phyloP scores from a whole-genome alignment of 768 basidiomycete genomes.

The Phlebiopsis flavidoalba region DNA sequence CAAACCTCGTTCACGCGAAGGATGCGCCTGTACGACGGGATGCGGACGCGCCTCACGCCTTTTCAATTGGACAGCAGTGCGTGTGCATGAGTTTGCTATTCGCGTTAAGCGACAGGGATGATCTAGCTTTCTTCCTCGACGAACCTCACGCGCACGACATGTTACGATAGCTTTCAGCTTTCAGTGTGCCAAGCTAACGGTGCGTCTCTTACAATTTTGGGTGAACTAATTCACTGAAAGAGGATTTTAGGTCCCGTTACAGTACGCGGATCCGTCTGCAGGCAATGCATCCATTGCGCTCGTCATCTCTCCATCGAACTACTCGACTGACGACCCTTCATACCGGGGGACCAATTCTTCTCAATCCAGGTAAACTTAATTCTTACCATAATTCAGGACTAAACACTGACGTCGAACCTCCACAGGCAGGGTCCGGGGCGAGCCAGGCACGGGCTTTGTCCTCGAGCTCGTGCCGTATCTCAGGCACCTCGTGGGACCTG shows the following conservation, averaged over 20 bases:
- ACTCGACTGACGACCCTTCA: constrained; percentile 4
- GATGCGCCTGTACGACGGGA: no score
- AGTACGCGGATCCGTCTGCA: constrained; percentile 24
- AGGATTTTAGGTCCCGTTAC: constrained; percentile 23
- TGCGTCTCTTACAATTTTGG: background rate
- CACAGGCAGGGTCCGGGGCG: constrained; percentile 22
- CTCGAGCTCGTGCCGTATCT: background rate
- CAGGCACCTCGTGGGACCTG: constrained; percentile 19
- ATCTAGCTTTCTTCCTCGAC: background rate
- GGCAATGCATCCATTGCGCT: constrained; percentile 27
- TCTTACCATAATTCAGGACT: background rate
- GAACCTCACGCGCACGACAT: constrained; percentile 7
- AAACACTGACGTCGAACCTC: background rate
- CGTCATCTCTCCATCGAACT: constrained; percentile 21
- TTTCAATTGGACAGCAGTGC: background rate
- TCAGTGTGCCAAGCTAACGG: constrained; percentile 3
- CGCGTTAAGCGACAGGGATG: background rate
- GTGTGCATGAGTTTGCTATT: background rate
- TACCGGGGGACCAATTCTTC: constrained; percentile 27
- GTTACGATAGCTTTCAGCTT: constrained; percentile 6
- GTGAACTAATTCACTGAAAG: background rate
- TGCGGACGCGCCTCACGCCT: background rate
- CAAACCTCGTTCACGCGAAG: no score
- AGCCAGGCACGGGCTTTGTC: constrained; percentile 19
- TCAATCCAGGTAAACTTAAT: constrained; percentile 20